Base-by-base conservation (phyloP, 2,329 filamentous ascomycete species). In the Sclerotinia glacialis region DNA sequence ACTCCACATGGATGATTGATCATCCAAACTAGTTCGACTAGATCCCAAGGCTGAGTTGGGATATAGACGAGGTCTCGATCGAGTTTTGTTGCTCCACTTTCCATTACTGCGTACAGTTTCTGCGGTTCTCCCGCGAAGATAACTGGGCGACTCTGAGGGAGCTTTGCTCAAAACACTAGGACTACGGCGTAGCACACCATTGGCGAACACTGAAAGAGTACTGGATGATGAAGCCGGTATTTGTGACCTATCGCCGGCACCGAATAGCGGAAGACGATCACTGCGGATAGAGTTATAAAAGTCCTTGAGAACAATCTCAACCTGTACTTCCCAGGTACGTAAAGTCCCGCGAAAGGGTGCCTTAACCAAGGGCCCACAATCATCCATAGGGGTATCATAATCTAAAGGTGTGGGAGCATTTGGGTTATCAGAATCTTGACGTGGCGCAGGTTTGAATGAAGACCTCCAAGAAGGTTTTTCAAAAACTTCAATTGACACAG, bases 151-250 rank as follows among this genome's bases (percentile, higher is more conserved):
- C 72, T 98, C 95, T 0, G 95, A 98, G 0, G 93, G 92, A 40
- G 93, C 88, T 78, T 96, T 97, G 82, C 93, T 97, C 68, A 98
- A 83, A 7, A 95, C 91, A 75, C 93, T 97, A 0, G 94, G 94
- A 52, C 87, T 93, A 55, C 95, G 89, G 76, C 93, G 92, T 54
- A 98, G 83, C 80, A 91, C 87, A 67, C 85, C 84, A 40, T 79
- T 79, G 46, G 78, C 78, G 74, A 90, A 88, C 16, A 93, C 89
- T 2, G 92, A 89, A 37, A 97, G 83, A 60, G 85, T 86, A 74
- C 83, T 87, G 50, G 85, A 83, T 2, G 83, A 81, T n/a, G 78
- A 76, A 14, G 75, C 77, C 60, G 70, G 74, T 5, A 69, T 77
- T 68, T 72, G 74, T 74, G 78, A 76, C 72, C 80, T 75, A 73